Evolutionary conservation across 768 basidiomycete species (phyloP).

Genomic region (Trametes elegans): DNA sequence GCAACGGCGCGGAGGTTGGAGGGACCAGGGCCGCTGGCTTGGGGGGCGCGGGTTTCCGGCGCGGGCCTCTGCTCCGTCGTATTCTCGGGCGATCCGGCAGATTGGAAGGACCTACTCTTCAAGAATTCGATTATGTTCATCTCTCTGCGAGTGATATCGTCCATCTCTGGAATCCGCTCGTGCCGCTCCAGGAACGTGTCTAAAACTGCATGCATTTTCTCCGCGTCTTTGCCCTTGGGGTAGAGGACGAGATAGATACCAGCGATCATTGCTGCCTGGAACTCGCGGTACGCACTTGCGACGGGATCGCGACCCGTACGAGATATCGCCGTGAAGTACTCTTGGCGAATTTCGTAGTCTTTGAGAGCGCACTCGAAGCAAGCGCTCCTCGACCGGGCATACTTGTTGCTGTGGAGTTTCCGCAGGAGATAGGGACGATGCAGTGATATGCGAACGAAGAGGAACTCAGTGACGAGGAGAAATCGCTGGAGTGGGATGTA

Average conservation of each 20-base stretch:
- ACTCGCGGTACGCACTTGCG: slow-evolving; percentile 82
- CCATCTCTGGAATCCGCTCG: slow-evolving; percentile 58
- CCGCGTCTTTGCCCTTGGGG: slow-evolving; percentile 66
- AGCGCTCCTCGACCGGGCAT: slow-evolving; percentile 74
- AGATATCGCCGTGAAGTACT: slow-evolving; percentile 59
- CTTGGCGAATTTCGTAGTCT: slow-evolving; percentile 77
- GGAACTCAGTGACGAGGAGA: slow-evolving; percentile 84
- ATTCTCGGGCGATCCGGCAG: slow-evolving; percentile 31
- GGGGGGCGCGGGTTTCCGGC: slow-evolving; percentile 5
- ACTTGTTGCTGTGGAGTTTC: slow-evolving; percentile 75
- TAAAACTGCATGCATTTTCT: slow-evolving; percentile 74
- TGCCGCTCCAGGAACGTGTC: slow-evolving; percentile 76
- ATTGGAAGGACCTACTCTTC: slow-evolving; percentile 63
- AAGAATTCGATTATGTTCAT: slow-evolving; percentile 84
- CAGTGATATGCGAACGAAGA: slow-evolving; percentile 80
- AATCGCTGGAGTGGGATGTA: slow-evolving; percentile 85
- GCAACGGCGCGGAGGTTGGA: slow-evolving; percentile 6
- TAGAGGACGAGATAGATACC: slow-evolving; percentile 84
- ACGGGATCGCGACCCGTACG: slow-evolving; percentile 67
- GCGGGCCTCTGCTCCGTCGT: slow-evolving; percentile 13
- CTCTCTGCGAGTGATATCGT: slow-evolving; percentile 80
- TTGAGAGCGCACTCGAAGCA: slow-evolving; percentile 91
- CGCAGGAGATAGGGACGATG: slow-evolving; percentile 89
- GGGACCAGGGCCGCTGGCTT: neutral
- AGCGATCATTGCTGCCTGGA: slow-evolving; percentile 87